Conservation (phyloP, 164 flowering plant species). For the Aristolochia fimbriata region DNA sequence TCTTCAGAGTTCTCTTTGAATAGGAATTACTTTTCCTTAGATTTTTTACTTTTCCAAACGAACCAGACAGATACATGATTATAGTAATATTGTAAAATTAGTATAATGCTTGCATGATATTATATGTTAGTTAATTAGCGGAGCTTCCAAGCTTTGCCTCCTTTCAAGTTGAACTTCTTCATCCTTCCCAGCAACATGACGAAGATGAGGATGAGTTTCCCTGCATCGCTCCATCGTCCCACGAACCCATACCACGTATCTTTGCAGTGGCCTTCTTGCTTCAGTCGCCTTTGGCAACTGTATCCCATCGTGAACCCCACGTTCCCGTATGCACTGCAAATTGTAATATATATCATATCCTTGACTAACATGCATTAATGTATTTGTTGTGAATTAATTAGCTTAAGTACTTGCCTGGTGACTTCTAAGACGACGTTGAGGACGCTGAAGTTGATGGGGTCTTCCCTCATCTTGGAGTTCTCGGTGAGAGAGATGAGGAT, state of each 20-base stretch:
- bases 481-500: slow-evolving; percentile 39
- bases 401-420: slow-evolving; percentile 28
- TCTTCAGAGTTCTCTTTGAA: too few species aligned
- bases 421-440: slow-evolving; percentile 37
- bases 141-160: slow-evolving; percentile 55
- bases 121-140: background rate
- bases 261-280: slow-evolving; percentile 22
- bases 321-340: slow-evolving; percentile 67
- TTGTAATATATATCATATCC: too few species aligned
- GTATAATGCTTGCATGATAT: too few species aligned
- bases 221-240: slow-evolving; percentile 53
- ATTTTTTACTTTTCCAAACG: too few species aligned
- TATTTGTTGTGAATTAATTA: too few species aligned
- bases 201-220: slow-evolving; percentile 42
- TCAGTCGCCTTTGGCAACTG: slow-evolving; percentile 37
- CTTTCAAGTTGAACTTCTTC: slow-evolving; percentile 42
- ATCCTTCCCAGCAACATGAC: slow-evolving; percentile 72
- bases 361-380: too few species aligned
- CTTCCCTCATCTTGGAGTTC: slow-evolving; percentile 26
- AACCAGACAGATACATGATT: too few species aligned
- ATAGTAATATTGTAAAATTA: too few species aligned
- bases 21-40: too few species aligned
- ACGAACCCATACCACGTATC: slow-evolving; percentile 42
- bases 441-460: slow-evolving; percentile 44
- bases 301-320: slow-evolving; percentile 71